These are phyloP conservation scores for Sporopachydermia cereana DNA, from an alignment of 1,139 yeast genomes.

Conservation along the genomic window DNA sequence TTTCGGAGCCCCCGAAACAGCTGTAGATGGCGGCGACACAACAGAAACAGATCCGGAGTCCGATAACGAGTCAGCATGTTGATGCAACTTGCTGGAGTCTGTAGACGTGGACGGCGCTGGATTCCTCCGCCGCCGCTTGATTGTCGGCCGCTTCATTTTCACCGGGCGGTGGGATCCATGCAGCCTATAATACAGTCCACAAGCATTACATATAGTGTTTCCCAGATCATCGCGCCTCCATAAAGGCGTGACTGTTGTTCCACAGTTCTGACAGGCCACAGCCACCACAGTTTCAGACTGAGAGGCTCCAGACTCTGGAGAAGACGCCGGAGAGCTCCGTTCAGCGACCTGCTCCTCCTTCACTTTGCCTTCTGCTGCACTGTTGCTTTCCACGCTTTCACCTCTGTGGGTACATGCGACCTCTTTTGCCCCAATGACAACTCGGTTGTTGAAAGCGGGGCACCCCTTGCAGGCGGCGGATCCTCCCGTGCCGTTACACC, in stretches of 20 bases:
- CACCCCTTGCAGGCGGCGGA: constrained; percentile 71
- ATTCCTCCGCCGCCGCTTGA: constrained; percentile 60
- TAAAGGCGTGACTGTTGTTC: constrained; percentile 73
- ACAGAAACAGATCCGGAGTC: constrained; percentile 2
- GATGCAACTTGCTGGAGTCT: background rate
- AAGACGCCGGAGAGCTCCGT: constrained; percentile 4
- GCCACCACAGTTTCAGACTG: constrained; percentile 31
- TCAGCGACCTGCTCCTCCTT: background rate
- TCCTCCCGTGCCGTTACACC: constrained; percentile 84
- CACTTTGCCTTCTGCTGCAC: background rate
- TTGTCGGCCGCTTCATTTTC: constrained; percentile 58
- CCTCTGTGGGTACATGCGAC: background rate
- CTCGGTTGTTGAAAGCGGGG: constrained; percentile 69
- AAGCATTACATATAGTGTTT: constrained; percentile 77
- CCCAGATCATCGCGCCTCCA: constrained; percentile 83
- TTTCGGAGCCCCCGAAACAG: background rate
- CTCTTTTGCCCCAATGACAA: constrained; percentile 23
- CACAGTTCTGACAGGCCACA: constrained; percentile 73
- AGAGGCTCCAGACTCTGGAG: constrained; percentile 1
- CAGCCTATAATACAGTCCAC: constrained; percentile 68
- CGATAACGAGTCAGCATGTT: background rate
- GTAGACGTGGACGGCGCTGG: constrained; percentile 7
- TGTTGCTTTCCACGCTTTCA: background rate
- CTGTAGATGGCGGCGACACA: background rate
- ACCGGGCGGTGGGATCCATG: constrained; percentile 76